These are phyloP conservation scores for Aspergillus conjunctus DNA, from an alignment of 495 filamentous ascomycete species.

Conservation along the genomic window DNA sequence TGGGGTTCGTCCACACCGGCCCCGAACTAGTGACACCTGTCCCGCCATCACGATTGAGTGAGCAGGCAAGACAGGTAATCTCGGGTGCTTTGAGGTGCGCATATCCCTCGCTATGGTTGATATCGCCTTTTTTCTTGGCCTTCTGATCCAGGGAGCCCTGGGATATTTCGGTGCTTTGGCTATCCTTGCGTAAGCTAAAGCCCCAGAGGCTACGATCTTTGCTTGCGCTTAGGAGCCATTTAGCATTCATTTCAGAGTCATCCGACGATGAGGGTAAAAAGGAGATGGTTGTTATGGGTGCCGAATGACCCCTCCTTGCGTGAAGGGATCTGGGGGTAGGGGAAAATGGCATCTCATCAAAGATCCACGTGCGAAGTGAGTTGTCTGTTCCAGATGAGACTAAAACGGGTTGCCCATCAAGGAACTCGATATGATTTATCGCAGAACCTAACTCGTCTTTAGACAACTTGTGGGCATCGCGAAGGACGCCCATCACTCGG, in stretches of 20 bases:
- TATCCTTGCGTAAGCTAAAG: constrained; percentile 91
- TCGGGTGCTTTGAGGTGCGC: constrained; percentile 73
- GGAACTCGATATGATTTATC: constrained; percentile 81
- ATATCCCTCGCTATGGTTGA: constrained; percentile 25
- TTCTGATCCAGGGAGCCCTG: constrained; percentile 83
- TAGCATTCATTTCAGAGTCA: constrained; percentile 81
- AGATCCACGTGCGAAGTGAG: constrained; percentile 91
- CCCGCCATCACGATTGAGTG: constrained; percentile 88
- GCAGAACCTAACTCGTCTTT: constrained; percentile 57
- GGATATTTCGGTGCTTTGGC: constrained; percentile 89
- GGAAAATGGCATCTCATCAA: constrained; percentile 83
- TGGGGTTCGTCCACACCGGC: constrained; percentile 75
- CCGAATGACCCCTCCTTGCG: constrained; percentile 82
- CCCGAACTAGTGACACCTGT: constrained; percentile 76
- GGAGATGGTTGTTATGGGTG: constrained; percentile 72
- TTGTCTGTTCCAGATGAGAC: constrained; percentile 92
- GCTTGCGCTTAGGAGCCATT: constrained; percentile 92
- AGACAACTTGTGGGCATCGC: constrained; percentile 78
- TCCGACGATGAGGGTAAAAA: constrained; percentile 87
- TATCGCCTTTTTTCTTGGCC: constrained; percentile 69
- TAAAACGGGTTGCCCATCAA: constrained; percentile 87
- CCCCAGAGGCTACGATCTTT: constrained; percentile 90
- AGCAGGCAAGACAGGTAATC: constrained; percentile 86
- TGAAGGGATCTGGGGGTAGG: constrained; percentile 83
- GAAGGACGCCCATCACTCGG: constrained; percentile 75